phyloP scores from a whole-genome alignment of 1,139 yeast genomes.

The Debaryomyces fabryi region DNA sequence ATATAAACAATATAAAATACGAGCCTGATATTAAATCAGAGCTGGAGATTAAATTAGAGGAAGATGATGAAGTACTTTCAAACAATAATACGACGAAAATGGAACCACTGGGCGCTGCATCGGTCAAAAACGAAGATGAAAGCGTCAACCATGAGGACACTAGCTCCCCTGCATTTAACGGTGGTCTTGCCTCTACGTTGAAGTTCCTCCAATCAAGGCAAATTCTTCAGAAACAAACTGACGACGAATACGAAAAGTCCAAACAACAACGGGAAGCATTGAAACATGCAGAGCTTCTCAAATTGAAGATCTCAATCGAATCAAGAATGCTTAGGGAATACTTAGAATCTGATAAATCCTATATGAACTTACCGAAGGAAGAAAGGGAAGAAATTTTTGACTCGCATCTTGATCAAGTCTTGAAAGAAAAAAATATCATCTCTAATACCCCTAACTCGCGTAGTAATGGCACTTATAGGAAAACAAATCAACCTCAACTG shows the following conservation, averaged over 20 bases:
- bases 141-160: constrained; percentile 10
- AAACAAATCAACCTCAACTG: neutral
- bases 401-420: constrained; percentile 31
- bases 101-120: neutral
- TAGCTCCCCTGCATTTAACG: constrained; percentile 35
- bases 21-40: constrained; percentile 8
- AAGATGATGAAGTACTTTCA: constrained; percentile 12
- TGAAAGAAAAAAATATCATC: constrained; percentile 30
- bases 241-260: constrained; percentile 18
- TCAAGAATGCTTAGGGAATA: constrained; percentile 45
- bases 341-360: constrained; percentile 32
- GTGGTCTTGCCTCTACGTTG: constrained; percentile 62
- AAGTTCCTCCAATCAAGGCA: constrained; percentile 52
- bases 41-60: constrained; percentile 9
- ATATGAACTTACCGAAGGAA: constrained; percentile 31
- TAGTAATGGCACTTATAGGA: neutral
- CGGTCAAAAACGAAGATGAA: constrained; percentile 5
- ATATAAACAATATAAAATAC: neutral
- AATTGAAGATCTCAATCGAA: constrained; percentile 39
- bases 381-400: constrained; percentile 34
- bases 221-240: constrained; percentile 26
- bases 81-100: neutral
- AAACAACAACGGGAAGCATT: constrained; percentile 30
- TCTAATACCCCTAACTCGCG: constrained; percentile 4
- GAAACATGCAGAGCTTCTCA: constrained; percentile 35